Base-by-base conservation (phyloP, 345 rosid genomes). In the Eucalyptus erythrocorys region DNA sequence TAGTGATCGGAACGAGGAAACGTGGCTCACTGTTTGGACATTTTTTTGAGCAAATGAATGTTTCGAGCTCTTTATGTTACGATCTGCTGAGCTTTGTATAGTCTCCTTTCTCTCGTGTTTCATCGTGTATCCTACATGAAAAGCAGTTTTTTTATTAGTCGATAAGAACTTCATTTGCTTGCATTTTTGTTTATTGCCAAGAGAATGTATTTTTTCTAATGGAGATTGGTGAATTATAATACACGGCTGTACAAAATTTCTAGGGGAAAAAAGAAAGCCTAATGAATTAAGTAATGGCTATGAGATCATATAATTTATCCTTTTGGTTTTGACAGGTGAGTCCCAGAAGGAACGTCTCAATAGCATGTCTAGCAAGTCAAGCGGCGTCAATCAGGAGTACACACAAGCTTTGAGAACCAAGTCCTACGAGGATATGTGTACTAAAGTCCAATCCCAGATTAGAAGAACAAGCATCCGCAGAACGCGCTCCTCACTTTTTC, bases 361-460 rank as follows among this genome's bases (percentile, higher is more conserved):
- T 43, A 40, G 30, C 82, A 76, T 76, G 82, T 40, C 47, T 40
- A 76, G 87, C 87, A 91, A 48, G 90, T 79, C 89, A 91, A 93
- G 94, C 21, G 94, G 89, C 88, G 95, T 97, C 27, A 93, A 92
- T 86, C 97, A 96, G 85, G 99, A 97, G 88, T 96, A 97, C 96
- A 94, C 91, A 90, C 93, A 94, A 93, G 98, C 96, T 86, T 94
- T 97, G 87, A 94, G 98, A 86, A 95, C 99, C 76, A 91, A 91
- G 37, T 97, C 99, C 57, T 97, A 97, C 89, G 85, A 91, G 32
- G 98, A 97, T 71, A 92, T 95, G 93, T 92, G 95, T 88, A 93
- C 47, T 88, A 92, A 94, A 89, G 94, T 93, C 86, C 96, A 94
- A 26, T 93, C 89, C 68, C 95, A 95, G 90, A 86, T 93, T 82